These are phyloP conservation scores for Graphium sp. DNA, from an alignment of 2,329 filamentous ascomycete species.

Conservation along the genomic window DNA sequence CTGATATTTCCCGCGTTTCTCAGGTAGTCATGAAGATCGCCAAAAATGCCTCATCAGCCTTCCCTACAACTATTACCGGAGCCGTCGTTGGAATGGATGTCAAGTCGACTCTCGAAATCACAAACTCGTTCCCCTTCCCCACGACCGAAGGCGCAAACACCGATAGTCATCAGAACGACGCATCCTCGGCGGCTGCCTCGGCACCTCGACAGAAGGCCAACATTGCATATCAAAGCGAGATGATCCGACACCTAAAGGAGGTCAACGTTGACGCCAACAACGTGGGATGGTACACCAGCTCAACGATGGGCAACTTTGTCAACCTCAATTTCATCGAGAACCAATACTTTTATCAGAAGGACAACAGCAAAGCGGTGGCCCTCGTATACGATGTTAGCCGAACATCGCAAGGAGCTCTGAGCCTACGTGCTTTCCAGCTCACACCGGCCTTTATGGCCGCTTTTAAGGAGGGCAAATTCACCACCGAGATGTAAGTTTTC, in stretches of 20 bases:
- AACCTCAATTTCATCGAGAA: constrained; percentile 94
- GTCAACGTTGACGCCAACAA: constrained; percentile 98
- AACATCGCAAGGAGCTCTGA: constrained; percentile 81
- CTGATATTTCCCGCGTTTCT: constrained; percentile 8
- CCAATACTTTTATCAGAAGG: constrained; percentile 92
- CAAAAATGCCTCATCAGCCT: constrained; percentile 78
- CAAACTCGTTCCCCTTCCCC: constrained; percentile 90
- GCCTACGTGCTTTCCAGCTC: constrained; percentile 79
- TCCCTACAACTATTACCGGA: constrained; percentile 79
- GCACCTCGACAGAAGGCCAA: constrained; percentile 89
- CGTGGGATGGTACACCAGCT: constrained; percentile 96
- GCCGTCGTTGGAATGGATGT: constrained; percentile 88
- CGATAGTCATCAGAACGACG: constrained; percentile 59
- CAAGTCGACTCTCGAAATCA: constrained; percentile 68
- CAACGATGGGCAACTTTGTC: constrained; percentile 97
- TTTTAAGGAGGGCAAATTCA: constrained; percentile 96
- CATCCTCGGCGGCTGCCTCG: constrained; percentile 62
- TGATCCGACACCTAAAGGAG: constrained; percentile 92
- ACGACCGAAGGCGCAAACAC: constrained; percentile 53
- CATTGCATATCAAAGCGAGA: constrained; percentile 77
- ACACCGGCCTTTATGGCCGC: constrained; percentile 77
- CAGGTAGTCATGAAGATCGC: constrained; percentile 96
- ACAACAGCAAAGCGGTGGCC: constrained; percentile 76
- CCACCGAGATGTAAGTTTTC: constrained; percentile 64
- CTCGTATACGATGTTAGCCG: constrained; percentile 91